Conservation (phyloP, 129 eudicot species). For the carrot (Daucus carota) region DNA sequence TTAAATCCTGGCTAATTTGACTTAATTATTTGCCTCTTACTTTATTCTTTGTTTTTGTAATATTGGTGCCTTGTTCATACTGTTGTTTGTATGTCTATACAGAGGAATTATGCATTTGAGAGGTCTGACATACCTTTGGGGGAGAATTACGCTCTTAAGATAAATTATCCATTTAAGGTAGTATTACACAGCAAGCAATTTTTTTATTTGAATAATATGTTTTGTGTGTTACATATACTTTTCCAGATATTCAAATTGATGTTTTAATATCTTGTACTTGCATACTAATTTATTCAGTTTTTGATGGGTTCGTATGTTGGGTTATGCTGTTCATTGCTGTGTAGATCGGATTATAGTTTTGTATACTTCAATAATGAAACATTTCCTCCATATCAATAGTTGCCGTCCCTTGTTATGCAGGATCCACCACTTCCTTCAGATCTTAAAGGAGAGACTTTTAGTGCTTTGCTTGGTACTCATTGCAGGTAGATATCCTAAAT, state of each 20-base stretch:
- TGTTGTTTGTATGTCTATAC: conserved; percentile 13
- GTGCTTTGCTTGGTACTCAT: conserved; percentile 90
- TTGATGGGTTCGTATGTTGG: neutral
- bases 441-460: conserved; percentile 71
- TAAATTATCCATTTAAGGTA: conserved; percentile 90
- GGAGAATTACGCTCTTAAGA: conserved; percentile 81
- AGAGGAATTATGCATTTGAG: conserved; percentile 96
- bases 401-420: conserved; percentile 32
- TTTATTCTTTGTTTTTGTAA: neutral
- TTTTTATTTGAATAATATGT: conserved; percentile 2
- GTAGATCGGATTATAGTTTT: neutral
- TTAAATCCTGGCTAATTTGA: neutral
- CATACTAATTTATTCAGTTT: neutral
- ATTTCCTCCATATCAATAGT: conserved; percentile 1
- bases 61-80: conserved; percentile 9
- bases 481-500: conserved; percentile 40
- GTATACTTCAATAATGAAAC: neutral
- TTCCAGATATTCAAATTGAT: neutral
- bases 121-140: conserved; percentile 67
- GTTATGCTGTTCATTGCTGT: neutral
- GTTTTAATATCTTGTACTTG: neutral
- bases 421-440: conserved; percentile 86
- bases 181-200: conserved; percentile 1
- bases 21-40: neutral
- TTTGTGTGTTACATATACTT: neutral